phyloP scores from a whole-genome alignment of 2,329 filamentous ascomycete genomes.

The Trichophyton simii region DNA sequence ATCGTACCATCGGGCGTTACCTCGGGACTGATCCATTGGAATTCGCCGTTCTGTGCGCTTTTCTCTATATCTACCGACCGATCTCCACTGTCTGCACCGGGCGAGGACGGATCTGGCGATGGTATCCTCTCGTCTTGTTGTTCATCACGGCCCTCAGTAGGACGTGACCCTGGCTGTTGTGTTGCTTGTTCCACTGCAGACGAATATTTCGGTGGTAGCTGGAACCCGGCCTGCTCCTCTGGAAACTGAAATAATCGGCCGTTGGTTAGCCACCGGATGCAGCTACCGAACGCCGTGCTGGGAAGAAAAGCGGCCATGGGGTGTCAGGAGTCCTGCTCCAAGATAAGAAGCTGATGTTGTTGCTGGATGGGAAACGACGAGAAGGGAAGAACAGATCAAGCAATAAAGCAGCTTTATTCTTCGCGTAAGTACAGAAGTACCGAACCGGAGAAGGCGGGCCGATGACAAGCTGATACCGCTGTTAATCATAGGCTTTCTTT shows the following conservation, averaged over 20 bases:
- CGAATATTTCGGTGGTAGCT: neutral
- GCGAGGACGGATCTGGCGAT: neutral
- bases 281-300: neutral
- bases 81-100: neutral
- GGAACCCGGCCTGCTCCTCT: neutral
- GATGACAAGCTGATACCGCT: neutral
- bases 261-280: neutral
- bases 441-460: neutral
- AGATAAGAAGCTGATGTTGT: neutral
- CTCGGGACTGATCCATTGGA: neutral
- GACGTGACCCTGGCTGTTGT: neutral
- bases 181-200: neutral
- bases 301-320: neutral
- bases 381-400: neutral
- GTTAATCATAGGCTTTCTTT: neutral
- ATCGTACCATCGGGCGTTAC: neutral
- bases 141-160: neutral
- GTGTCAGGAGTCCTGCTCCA: neutral
- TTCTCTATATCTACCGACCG: neutral
- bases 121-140: neutral
- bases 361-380: neutral
- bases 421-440: neutral
- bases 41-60: neutral
- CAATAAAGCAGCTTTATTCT: neutral
- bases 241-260: neutral